These are phyloP conservation scores for Incumbomyces delicatus DNA, from an alignment of 2,329 filamentous ascomycete genomes.

Conservation along the genomic window DNA sequence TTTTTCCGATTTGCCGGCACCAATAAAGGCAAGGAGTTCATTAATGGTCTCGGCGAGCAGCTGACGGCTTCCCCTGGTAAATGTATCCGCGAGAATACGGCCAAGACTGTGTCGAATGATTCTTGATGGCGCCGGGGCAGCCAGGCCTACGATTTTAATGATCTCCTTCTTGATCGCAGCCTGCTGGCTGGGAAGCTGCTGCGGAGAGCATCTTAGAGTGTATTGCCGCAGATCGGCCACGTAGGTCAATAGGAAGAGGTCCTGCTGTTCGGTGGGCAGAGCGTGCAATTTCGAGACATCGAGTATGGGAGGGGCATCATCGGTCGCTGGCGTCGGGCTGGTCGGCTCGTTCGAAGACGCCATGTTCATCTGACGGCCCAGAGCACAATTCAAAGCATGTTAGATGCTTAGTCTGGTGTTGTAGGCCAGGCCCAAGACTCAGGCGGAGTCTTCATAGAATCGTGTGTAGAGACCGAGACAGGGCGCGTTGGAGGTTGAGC, in stretches of 20 bases:
- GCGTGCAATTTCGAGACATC: constrained; percentile 82
- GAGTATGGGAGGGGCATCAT: constrained; percentile 48
- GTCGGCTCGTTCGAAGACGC: background rate
- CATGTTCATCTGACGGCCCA: background rate
- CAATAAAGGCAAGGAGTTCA: constrained; percentile 66
- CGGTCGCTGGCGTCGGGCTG: background rate
- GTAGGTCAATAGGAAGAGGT: constrained; percentile 84
- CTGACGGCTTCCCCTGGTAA: constrained; percentile 78
- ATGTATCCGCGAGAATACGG: constrained; percentile 70
- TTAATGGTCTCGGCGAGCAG: constrained; percentile 91
- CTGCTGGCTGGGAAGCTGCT: constrained; percentile 80
- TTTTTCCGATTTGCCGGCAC: constrained; percentile 65
- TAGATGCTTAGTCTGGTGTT: too few relatives aligned
- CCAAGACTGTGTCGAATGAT: constrained; percentile 86
- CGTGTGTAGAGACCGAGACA: too few relatives aligned
- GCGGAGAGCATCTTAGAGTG: constrained; percentile 61
- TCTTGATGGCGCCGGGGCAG: constrained; percentile 71
- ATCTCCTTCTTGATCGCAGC: constrained; percentile 86
- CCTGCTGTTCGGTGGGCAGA: constrained; percentile 87
- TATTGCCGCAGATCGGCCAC: constrained; percentile 73
- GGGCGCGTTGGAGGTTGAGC: too few relatives aligned
- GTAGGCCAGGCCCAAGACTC: too few relatives aligned
- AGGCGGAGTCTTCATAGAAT: too few relatives aligned
- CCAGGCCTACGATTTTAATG: constrained; percentile 79
- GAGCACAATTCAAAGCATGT: too few relatives aligned